phyloP scores from a whole-genome alignment of 257 asterid genomes.

The Plectranthus barbatus region DNA sequence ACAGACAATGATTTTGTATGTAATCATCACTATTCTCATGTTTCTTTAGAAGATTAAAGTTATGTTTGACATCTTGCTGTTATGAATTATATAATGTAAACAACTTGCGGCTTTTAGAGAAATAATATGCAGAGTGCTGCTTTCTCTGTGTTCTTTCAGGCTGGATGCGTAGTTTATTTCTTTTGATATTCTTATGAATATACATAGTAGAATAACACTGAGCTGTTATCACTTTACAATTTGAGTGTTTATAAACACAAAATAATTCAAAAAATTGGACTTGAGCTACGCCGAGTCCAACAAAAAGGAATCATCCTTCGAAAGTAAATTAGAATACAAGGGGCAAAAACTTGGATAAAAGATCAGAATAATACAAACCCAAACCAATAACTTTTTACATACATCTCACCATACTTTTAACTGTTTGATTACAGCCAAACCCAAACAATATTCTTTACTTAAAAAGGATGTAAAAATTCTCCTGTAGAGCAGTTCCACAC shows the following conservation, averaged over 20 bases:
- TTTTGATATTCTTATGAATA: not conserved
- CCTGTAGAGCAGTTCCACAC: not conserved
- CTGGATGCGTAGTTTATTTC: not conserved
- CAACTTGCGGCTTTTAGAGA: not conserved
- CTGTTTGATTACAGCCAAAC: slow-evolving; percentile 1
- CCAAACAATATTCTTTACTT: not conserved
- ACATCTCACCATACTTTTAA: not conserved
- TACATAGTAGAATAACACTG: not conserved
- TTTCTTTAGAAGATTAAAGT: not conserved
- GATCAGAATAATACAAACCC: no score
- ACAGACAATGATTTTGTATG: slow-evolving; percentile 34
- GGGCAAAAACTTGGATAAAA: no score
- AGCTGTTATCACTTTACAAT: not conserved
- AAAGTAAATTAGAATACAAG: no score
- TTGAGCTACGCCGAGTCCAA: no score
- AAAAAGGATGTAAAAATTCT: not conserved
- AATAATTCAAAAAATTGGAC: no score
- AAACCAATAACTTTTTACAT: not conserved
- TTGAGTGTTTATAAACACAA: not conserved
- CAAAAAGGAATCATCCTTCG: no score
- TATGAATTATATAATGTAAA: not conserved
- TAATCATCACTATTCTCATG: not conserved
- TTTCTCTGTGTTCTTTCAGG: no score
- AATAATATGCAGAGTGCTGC: slow-evolving; percentile 8
- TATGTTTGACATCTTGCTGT: not conserved